Conservation (phyloP, 176 grass and related monocot genomes). For the Oryza glumipatula region DNA sequence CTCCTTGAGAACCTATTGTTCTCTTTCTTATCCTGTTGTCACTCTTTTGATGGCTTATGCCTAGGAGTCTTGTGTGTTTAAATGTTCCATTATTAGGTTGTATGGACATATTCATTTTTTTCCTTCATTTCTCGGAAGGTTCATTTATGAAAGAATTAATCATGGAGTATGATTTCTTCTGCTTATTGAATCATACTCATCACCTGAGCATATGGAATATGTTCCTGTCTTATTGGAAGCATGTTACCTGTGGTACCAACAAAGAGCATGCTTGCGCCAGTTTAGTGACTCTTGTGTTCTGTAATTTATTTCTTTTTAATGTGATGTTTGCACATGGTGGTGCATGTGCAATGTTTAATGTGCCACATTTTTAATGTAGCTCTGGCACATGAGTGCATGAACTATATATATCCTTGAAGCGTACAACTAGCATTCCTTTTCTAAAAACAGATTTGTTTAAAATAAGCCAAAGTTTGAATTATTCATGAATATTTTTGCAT, state of each 20-base stretch:
- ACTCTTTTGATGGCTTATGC: background rate
- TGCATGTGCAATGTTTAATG: slow-evolving; percentile 7
- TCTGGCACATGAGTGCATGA: background rate
- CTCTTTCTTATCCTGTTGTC: background rate
- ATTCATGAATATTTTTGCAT: background rate
- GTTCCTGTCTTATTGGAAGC: background rate
- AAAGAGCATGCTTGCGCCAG: background rate
- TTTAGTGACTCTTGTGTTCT: background rate
- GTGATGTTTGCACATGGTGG: slow-evolving; percentile 21
- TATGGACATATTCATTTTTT: background rate
- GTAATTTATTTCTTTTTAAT: slow-evolving; percentile 6
- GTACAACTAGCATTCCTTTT: background rate
- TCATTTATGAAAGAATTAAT: background rate
- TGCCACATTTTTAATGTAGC: slow-evolving; percentile 21
- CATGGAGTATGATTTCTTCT: slow-evolving; percentile 3
- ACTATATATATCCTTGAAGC: background rate
- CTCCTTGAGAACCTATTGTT: background rate
- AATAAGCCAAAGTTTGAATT: slow-evolving; percentile 2
- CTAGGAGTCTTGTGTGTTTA: background rate
- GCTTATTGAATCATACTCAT: background rate
- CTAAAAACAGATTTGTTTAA: background rate
- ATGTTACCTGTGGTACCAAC: background rate
- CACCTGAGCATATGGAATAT: background rate
- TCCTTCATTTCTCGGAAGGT: background rate
- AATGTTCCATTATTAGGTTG: background rate